Conservation (phyloP, 208 protist species). For the Wallacemonas sp. region DNA sequence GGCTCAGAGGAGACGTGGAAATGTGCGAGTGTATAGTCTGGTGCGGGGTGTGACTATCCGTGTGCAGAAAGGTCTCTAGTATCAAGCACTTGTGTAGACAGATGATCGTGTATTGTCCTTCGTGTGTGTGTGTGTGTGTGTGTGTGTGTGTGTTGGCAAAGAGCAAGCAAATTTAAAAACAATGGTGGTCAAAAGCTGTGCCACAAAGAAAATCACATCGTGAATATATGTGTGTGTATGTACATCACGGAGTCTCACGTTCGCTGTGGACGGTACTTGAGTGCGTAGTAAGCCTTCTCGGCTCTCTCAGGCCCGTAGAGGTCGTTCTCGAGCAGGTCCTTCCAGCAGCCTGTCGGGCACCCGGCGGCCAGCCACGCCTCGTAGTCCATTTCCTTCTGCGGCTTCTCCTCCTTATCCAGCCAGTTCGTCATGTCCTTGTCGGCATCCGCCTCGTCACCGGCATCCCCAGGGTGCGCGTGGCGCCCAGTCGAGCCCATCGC, state of each 20-base stretch:
- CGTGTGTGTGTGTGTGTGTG: constrained; percentile 18
- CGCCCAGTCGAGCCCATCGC: too few species aligned
- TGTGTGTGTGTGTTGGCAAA: constrained; percentile 12
- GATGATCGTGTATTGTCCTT: too few species aligned
- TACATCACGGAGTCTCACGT: not conserved
- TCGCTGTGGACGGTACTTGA: constrained; percentile 54
- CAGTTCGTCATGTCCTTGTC: constrained; percentile 18
- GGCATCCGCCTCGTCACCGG: not conserved
- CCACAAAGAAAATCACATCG: constrained; percentile 6
- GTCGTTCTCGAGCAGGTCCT: constrained; percentile 52
- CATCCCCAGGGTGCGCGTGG: not conserved
- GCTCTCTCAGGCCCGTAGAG: constrained; percentile 60
- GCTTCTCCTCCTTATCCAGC: not conserved
- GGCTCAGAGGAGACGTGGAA: too few species aligned
- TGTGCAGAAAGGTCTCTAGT: too few species aligned
- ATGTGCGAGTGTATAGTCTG: too few species aligned
- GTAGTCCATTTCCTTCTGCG: constrained; percentile 26
- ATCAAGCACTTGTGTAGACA: too few species aligned
- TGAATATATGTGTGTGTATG: not conserved
- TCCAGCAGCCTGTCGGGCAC: constrained; percentile 55
- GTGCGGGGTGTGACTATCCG: too few species aligned
- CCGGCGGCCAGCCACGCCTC: constrained; percentile 57
- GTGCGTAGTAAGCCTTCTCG: constrained; percentile 41
- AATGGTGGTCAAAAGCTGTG: not conserved
- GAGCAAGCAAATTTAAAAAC: constrained; percentile 6